Conservation (phyloP, 2,329 filamentous ascomycete species). For the Pseudophaeomoniella oleicola region DNA sequence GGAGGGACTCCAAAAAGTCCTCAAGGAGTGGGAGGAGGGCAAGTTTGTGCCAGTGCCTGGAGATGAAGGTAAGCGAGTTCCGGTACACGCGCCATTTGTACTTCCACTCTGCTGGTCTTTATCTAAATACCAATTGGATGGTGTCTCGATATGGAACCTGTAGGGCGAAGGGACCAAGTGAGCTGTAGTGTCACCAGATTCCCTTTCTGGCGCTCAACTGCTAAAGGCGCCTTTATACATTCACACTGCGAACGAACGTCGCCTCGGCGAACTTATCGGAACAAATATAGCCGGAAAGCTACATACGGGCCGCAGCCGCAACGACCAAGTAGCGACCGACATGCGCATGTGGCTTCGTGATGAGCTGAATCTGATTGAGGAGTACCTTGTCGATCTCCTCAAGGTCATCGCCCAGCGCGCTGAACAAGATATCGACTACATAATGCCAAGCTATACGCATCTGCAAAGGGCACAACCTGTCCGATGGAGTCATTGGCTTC, state of each 20-base stretch:
- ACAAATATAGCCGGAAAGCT: slow-evolving; percentile 72
- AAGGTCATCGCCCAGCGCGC: slow-evolving; percentile 54
- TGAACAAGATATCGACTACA: slow-evolving; percentile 56
- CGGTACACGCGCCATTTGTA: not conserved
- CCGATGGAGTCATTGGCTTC: slow-evolving; percentile 67
- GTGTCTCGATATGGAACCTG: not conserved
- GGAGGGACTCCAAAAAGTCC: slow-evolving; percentile 47
- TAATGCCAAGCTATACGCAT: slow-evolving; percentile 87
- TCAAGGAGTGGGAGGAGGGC: slow-evolving; percentile 24
- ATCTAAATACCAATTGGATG: not conserved
- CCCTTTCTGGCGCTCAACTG: not conserved
- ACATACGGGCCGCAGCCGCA: slow-evolving; percentile 74
- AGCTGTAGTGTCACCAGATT: not conserved
- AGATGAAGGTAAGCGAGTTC: slow-evolving; percentile 11
- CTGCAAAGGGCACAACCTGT: slow-evolving; percentile 68
- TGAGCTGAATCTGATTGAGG: slow-evolving; percentile 55
- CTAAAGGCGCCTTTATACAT: slow-evolving; percentile 26
- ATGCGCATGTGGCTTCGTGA: slow-evolving; percentile 83
- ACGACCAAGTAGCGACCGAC: slow-evolving; percentile 81
- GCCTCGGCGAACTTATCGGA: slow-evolving; percentile 71
- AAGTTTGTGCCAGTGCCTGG: slow-evolving; percentile 14
- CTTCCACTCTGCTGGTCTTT: not conserved
- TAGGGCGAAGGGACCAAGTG: not conserved
- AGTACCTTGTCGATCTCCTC: slow-evolving; percentile 53
- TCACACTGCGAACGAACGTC: slow-evolving; percentile 57